Evolutionary conservation across 768 basidiomycete genomes (phyloP).

Genomic region (Calocybe gangraenosa): DNA sequence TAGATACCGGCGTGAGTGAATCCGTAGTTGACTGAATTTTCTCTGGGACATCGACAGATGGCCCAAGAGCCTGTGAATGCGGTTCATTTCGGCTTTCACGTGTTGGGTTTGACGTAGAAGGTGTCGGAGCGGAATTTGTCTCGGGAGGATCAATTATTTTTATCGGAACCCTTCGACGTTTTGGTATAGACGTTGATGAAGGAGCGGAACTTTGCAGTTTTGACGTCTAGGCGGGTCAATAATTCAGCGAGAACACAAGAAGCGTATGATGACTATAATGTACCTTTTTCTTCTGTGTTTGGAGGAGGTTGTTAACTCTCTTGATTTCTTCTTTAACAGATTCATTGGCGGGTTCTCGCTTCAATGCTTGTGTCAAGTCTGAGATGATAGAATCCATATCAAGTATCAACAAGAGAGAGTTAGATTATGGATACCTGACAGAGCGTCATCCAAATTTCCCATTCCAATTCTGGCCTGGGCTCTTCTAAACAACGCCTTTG

Average conservation of each 20-base stretch:
- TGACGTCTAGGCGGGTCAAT: not conserved
- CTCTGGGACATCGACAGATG: not conserved
- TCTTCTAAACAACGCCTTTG: slow-evolving; percentile 78
- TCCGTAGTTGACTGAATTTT: not conserved
- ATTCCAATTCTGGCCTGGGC: slow-evolving; percentile 65
- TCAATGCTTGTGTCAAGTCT: slow-evolving; percentile 63
- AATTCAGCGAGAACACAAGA: not conserved
- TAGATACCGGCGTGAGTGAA: slow-evolving; percentile 34
- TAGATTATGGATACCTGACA: slow-evolving; percentile 58
- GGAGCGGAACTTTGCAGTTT: not conserved
- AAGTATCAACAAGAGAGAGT: too few species aligned
- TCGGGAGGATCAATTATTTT: slow-evolving; percentile 9
- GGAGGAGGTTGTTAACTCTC: slow-evolving; percentile 39
- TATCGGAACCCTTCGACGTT: slow-evolving; percentile 16
- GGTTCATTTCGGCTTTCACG: not conserved
- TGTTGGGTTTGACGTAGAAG: too few species aligned
- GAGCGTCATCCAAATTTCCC: slow-evolving; percentile 53
- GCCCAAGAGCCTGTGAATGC: not conserved
- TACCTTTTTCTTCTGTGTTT: slow-evolving; percentile 27
- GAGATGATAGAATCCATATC: not conserved
- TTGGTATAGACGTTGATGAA: not conserved
- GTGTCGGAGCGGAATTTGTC: not conserved
- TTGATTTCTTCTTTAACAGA: slow-evolving; percentile 60
- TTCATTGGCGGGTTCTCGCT: slow-evolving; percentile 61
- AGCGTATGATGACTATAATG: slow-evolving; percentile 20